These are phyloP conservation scores for Mollisia scopiformis DNA, from an alignment of 2,329 filamentous ascomycete species.

Conservation along the genomic window DNA sequence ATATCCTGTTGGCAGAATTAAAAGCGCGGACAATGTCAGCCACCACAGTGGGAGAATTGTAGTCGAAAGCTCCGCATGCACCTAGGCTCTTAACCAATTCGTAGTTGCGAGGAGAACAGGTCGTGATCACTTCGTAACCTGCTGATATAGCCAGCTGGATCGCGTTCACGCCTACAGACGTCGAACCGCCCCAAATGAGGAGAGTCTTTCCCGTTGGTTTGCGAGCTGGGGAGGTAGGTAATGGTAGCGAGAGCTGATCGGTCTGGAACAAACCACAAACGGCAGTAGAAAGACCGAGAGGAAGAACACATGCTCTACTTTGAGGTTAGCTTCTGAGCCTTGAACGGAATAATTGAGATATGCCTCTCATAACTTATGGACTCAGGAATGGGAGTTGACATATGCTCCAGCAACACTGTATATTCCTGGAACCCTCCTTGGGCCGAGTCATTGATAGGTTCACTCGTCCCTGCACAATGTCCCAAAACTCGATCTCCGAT, in stretches of 20 bases:
- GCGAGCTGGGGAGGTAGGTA: conserved; percentile 26
- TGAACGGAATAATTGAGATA: not conserved
- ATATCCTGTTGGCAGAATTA: conserved; percentile 23
- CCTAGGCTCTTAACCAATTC: conserved; percentile 42
- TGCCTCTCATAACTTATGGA: conserved; percentile 32
- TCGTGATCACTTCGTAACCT: conserved; percentile 45
- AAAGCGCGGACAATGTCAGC: conserved; percentile 16
- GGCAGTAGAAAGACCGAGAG: conserved; percentile 36
- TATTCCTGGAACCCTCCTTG: conserved; percentile 38
- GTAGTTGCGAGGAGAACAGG: conserved; percentile 37
- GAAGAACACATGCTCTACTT: conserved; percentile 32
- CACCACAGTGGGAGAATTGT: conserved; percentile 23
- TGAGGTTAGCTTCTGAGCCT: not conserved
- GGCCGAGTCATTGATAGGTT: conserved; percentile 35
- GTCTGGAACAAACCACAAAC: conserved; percentile 35
- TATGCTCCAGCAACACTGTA: conserved; percentile 22
- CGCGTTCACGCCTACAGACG: conserved; percentile 34
- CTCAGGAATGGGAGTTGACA: conserved; percentile 34
- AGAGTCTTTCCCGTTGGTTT: conserved; percentile 38
- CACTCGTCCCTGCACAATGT: conserved; percentile 12
- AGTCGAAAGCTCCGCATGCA: conserved; percentile 46
- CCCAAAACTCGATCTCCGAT: conserved; percentile 54
- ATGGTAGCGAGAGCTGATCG: conserved; percentile 25
- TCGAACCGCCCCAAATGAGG: conserved; percentile 37
- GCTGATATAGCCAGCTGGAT: conserved; percentile 47